Conservation (phyloP, 2,329 filamentous ascomycete species). For the Sporothrix globosa region DNA sequence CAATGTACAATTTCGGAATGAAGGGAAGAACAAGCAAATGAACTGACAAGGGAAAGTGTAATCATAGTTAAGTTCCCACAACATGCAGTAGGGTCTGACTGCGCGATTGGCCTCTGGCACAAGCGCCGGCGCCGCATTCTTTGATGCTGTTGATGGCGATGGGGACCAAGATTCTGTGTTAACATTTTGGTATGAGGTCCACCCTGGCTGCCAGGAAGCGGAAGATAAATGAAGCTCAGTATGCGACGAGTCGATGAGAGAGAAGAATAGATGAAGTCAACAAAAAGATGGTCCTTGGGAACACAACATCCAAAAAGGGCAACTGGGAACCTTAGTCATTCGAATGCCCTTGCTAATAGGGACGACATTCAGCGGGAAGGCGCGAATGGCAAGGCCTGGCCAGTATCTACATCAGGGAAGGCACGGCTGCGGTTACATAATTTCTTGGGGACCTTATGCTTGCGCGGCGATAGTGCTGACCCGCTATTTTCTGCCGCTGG, state of each 20-base stretch:
- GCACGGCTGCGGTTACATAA: neutral
- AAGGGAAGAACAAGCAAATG: neutral
- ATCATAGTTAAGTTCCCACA: neutral
- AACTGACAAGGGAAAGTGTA: neutral
- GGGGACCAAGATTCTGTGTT: neutral
- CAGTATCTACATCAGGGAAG: neutral
- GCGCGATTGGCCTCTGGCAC: neutral
- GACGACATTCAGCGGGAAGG: neutral
- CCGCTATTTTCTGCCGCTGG: slow-evolving; percentile 23
- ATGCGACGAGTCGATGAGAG: neutral
- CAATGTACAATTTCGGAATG: neutral
- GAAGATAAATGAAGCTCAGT: neutral
- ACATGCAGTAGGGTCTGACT: neutral
- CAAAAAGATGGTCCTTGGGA: neutral
- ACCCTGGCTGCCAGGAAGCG: neutral
- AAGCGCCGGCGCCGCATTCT: slow-evolving; percentile 8
- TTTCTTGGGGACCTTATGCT: neutral
- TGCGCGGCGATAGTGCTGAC: slow-evolving; percentile 23
- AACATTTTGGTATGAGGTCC: neutral
- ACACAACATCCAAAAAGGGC: slow-evolving; percentile 9
- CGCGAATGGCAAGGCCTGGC: neutral
- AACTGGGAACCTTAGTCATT: slow-evolving; percentile 20
- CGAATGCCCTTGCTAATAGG: neutral
- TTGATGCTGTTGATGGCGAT: neutral
- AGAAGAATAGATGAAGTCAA: slow-evolving; percentile 11